phyloP scores from a whole-genome alignment of 106 monocot species.

The Xerophyta viscosa region DNA sequence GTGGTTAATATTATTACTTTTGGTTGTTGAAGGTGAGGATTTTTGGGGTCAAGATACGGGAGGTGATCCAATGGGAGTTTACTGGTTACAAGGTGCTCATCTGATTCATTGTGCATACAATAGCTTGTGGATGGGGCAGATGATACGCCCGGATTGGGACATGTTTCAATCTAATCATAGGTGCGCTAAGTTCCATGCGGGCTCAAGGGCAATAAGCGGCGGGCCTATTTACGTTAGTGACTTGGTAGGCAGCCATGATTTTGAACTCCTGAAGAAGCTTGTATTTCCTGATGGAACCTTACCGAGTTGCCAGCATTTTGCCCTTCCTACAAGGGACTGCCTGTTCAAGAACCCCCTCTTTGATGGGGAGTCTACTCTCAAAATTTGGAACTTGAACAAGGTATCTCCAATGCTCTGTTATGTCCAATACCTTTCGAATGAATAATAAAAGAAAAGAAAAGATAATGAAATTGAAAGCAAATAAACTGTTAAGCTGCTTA shows the following conservation, averaged over 20 bases:
- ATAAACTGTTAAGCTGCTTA: too few species aligned
- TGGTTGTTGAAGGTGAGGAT: too few species aligned
- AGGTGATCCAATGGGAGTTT: slow-evolving; percentile 47
- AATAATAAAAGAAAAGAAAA: too few species aligned
- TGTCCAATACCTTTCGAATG: too few species aligned
- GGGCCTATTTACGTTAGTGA: slow-evolving; percentile 52
- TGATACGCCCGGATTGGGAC: slow-evolving; percentile 48
- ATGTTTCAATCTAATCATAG: slow-evolving; percentile 47
- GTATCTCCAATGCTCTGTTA: too few species aligned
- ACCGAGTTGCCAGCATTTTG: slow-evolving; percentile 37
- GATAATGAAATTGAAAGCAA: too few species aligned
- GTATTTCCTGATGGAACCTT: slow-evolving; percentile 45
- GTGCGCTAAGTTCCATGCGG: slow-evolving; percentile 39
- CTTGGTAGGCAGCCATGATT: slow-evolving; percentile 29
- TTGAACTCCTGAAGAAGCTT: slow-evolving; percentile 29
- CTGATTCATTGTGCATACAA: slow-evolving; percentile 50
- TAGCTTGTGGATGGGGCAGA: slow-evolving; percentile 53
- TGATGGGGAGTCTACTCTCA: slow-evolving; percentile 41
- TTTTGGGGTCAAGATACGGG: slow-evolving; percentile 42
- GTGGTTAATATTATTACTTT: too few species aligned
- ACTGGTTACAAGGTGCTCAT: too few species aligned
- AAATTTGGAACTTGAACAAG: slow-evolving; percentile 58
- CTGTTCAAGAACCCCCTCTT: slow-evolving; percentile 39
- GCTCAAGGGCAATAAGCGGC: slow-evolving; percentile 36
- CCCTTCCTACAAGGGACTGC: slow-evolving; percentile 46